Conservation (phyloP, 176 grass and related monocot genomes). For the Luzula sylvatica region DNA sequence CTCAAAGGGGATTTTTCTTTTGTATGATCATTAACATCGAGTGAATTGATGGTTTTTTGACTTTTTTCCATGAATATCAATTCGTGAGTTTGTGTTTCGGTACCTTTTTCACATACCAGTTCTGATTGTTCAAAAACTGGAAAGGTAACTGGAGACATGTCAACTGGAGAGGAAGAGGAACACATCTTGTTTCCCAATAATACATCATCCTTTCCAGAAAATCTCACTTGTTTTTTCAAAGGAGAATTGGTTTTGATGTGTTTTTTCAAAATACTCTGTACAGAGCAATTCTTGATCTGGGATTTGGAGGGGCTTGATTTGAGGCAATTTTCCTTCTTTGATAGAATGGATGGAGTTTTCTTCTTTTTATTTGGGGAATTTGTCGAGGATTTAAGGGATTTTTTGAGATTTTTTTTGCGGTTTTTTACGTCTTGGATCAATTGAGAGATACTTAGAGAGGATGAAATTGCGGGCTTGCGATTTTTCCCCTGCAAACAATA, state of each 20-base stretch:
- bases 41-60: no score
- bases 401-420: conserved; percentile 30
- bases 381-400: conserved; percentile 7
- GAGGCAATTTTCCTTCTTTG: conserved; percentile 33
- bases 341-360: conserved; percentile 26
- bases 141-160: conserved; percentile 17
- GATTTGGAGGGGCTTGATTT: conserved; percentile 32
- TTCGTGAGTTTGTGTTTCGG: no score
- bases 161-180: conserved; percentile 9
- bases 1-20: background rate
- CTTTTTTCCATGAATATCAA: no score
- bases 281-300: conserved; percentile 27
- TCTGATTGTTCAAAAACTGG: conserved; percentile 15
- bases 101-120: conserved; percentile 8
- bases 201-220: conserved; percentile 37
- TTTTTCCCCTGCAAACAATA: conserved; percentile 41
- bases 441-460: conserved; percentile 41
- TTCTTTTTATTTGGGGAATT: conserved; percentile 29
- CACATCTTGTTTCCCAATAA: conserved; percentile 10
- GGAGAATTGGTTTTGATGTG: conserved; percentile 32
- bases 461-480: conserved; percentile 11
- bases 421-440: conserved; percentile 36
- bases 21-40: background rate
- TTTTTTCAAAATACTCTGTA: conserved; percentile 56
- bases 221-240: conserved; percentile 44